Conservation (phyloP, 2,329 filamentous ascomycete species). For the Dactylellina parvicollis region DNA sequence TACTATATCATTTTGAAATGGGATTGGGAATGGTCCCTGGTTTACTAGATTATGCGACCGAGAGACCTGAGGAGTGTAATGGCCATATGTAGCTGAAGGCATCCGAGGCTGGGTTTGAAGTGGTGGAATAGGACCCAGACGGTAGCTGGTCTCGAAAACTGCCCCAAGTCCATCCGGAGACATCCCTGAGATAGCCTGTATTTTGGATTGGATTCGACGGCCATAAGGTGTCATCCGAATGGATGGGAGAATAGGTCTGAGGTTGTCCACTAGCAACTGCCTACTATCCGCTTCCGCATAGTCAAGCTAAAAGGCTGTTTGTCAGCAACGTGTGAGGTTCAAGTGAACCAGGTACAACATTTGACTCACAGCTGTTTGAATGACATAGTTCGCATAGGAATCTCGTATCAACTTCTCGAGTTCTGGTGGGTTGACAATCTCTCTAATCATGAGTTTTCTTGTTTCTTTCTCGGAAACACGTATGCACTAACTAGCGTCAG, state of each 20-base stretch:
- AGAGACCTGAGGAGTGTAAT: constrained; percentile 40
- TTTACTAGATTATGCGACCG: constrained; percentile 35
- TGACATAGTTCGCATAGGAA: constrained; percentile 95
- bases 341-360: constrained; percentile 11
- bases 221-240: constrained; percentile 94
- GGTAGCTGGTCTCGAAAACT: constrained; percentile 49
- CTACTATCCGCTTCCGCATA: constrained; percentile 80
- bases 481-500: constrained; percentile 67
- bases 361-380: constrained; percentile 77
- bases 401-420: constrained; percentile 90
- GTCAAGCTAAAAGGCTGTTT: constrained; percentile 68
- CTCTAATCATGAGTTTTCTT: constrained; percentile 83
- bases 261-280: constrained; percentile 78
- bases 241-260: constrained; percentile 82
- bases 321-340: constrained; percentile 37
- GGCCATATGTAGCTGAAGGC: constrained; percentile 44
- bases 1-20: constrained; percentile 46
- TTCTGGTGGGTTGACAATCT: constrained; percentile 78
- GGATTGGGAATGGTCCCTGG: constrained; percentile 29
- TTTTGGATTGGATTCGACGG: constrained; percentile 90
- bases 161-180: constrained; percentile 46
- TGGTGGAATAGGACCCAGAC: constrained; percentile 41
- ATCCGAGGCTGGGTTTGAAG: constrained; percentile 50
- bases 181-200: constrained; percentile 64
- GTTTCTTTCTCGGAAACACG: constrained; percentile 80